Percentiles rank a stretch among this genome's conserved stretches.
Conservation (phyloP, 768 basidiomycete species). For the Russula compacta region DNA sequence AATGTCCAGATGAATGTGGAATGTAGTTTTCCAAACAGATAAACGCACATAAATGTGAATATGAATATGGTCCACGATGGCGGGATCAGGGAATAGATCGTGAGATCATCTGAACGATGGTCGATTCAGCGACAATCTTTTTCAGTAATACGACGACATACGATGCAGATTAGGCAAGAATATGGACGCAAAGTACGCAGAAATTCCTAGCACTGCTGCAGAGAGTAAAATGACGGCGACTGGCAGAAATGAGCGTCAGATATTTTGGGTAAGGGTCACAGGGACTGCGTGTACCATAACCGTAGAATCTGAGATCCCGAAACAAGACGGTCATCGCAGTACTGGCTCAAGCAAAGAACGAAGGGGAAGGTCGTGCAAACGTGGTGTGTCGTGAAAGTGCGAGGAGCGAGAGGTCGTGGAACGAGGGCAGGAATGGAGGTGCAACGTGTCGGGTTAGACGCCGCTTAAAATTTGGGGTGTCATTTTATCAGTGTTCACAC, state of each 20-base stretch:
- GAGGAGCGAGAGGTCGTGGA: neutral
- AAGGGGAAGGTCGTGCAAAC: neutral
- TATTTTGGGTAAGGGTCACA: neutral
- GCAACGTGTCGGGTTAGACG: slow-evolving; percentile 6
- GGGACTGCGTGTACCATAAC: neutral
- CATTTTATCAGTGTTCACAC: neutral
- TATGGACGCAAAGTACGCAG: slow-evolving; percentile 10
- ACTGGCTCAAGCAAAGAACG: neutral
- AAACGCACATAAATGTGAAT: slow-evolving; percentile 14
- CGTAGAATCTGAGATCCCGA: slow-evolving; percentile 8
- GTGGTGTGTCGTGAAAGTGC: neutral
- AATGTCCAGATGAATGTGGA: neutral
- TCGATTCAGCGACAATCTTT: neutral
- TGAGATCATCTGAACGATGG: slow-evolving; percentile 14
- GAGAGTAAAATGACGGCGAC: slow-evolving; percentile 3
- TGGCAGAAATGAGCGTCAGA: neutral
- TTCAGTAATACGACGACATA: neutral
- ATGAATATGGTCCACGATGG: slow-evolving; percentile 20
- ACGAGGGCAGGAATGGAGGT: neutral
- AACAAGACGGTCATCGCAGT: slow-evolving; percentile 17
- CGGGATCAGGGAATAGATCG: slow-evolving; percentile 16
- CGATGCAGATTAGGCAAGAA: slow-evolving; percentile 14
- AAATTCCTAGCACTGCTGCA: neutral
- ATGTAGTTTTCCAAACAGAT: neutral
- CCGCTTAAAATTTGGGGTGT: neutral